A percentile compares a stretch with the other conserved stretches of the same genome.
These are phyloP conservation scores for Yamadazyma taylorii DNA, from an alignment of 1,139 yeast species.

Conservation along the genomic window DNA sequence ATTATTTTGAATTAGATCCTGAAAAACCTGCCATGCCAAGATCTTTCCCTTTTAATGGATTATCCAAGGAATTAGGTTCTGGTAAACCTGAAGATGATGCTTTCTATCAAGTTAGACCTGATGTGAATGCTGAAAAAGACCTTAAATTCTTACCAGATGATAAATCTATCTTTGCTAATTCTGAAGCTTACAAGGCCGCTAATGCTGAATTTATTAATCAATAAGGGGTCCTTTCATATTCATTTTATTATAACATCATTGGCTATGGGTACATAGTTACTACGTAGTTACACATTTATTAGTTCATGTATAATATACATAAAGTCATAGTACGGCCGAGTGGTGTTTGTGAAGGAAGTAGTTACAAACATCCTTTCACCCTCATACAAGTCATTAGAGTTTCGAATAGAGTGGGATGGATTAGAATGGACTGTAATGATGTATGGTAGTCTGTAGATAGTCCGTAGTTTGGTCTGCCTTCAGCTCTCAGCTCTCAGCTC, in stretches of 20 bases:
- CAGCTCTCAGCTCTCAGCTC: too few species aligned
- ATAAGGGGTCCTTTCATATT: constrained; percentile 4
- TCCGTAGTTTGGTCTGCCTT: too few species aligned
- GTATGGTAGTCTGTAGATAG: too few species aligned
- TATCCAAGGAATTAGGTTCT: constrained; percentile 74
- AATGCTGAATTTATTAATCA: constrained; percentile 38
- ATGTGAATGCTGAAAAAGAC: constrained; percentile 39
- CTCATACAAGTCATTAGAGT: too few species aligned
- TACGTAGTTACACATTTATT: too few species aligned
- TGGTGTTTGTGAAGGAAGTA: background rate
- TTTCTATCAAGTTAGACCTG: constrained; percentile 46
- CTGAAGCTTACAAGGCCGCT: constrained; percentile 34
- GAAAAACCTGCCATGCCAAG: constrained; percentile 79
- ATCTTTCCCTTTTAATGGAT: constrained; percentile 72
- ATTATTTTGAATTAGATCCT: constrained; percentile 62
- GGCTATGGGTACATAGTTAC: constrained; percentile 1
- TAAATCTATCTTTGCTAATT: constrained; percentile 27
- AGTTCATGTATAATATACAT: constrained; percentile 13
- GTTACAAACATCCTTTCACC: too few species aligned
- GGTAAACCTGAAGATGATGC: constrained; percentile 47
- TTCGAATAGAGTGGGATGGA: background rate
- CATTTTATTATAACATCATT: constrained; percentile 2
- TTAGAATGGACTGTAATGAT: too few species aligned
- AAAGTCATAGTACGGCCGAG: constrained; percentile 4
- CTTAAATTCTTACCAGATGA: constrained; percentile 40